Evolutionary conservation across 345 rosid species (phyloP).

Genomic region (Crucihimalaya himalaica): DNA sequence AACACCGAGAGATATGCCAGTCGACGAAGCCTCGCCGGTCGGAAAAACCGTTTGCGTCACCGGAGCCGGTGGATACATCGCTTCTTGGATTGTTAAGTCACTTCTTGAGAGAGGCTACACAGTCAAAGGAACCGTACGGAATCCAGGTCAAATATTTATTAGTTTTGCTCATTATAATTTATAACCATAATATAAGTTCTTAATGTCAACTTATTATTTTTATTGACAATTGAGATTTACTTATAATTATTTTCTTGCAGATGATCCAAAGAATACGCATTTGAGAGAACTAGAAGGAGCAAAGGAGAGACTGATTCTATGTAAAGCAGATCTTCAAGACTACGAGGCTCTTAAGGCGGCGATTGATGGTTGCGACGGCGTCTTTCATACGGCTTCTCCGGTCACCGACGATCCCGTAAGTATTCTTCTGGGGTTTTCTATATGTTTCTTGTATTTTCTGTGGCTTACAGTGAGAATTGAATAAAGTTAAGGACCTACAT

Average conservation of each 20-base stretch:
- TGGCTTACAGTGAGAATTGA: neutral
- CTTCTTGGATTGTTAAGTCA: slow-evolving; percentile 91
- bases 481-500: slow-evolving; percentile 4
- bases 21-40: slow-evolving; percentile 43
- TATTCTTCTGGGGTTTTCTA: neutral
- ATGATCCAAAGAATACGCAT: slow-evolving; percentile 86
- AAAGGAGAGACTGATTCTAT: slow-evolving; percentile 65
- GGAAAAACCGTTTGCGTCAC: slow-evolving; percentile 80
- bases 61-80: slow-evolving; percentile 97
- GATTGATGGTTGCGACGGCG: slow-evolving; percentile 83
- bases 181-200: neutral
- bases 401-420: slow-evolving; percentile 96
- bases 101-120: slow-evolving; percentile 78
- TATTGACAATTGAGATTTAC: neutral
- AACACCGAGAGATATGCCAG: slow-evolving; percentile 44
- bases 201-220: neutral
- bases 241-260: slow-evolving; percentile 41
- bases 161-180: neutral
- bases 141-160: slow-evolving; percentile 56
- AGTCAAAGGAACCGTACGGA: slow-evolving; percentile 84
- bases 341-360: slow-evolving; percentile 62
- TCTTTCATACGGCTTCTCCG: slow-evolving; percentile 95
- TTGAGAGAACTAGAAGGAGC: slow-evolving; percentile 93
- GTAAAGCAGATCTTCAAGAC: slow-evolving; percentile 84
- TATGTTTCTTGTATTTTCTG: slow-evolving; percentile 7